These are phyloP conservation scores for Voacanga thouarsii DNA, from an alignment of 257 asterid species.

Conservation along the genomic window DNA sequence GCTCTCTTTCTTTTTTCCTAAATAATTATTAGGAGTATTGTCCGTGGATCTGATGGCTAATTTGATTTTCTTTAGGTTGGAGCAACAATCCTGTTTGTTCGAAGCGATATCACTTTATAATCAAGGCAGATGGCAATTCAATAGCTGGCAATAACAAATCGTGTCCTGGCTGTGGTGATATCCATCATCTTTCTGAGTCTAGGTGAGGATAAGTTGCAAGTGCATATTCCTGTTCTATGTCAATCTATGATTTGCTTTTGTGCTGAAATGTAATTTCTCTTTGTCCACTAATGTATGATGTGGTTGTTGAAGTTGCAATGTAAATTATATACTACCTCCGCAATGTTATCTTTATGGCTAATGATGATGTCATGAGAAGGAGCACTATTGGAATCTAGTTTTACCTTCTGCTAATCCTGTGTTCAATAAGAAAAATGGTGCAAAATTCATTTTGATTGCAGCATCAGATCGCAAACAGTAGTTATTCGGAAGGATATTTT, in stretches of 20 bases:
- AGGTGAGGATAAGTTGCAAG: conserved; percentile 40
- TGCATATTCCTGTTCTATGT: not conserved
- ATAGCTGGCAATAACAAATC: conserved; percentile 67
- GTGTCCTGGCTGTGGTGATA: conserved; percentile 78
- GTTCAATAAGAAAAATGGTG: no score
- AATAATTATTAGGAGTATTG: not conserved
- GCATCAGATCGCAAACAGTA: not conserved
- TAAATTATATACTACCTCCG: not conserved
- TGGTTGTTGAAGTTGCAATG: not conserved
- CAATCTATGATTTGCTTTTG: not conserved
- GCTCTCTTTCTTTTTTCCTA: no score
- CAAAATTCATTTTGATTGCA: not conserved
- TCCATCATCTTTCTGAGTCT: conserved; percentile 62
- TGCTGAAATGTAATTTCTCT: no score
- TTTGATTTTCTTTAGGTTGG: conserved; percentile 58
- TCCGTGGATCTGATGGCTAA: not conserved
- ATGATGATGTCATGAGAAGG: not conserved
- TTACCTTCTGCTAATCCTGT: not conserved
- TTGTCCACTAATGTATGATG: not conserved
- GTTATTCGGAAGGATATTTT: not conserved
- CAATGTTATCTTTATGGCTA: not conserved
- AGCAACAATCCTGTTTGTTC: conserved; percentile 89
- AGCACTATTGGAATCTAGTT: not conserved
- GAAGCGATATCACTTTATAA: conserved; percentile 85
- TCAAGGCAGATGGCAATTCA: conserved; percentile 86